Conservation (phyloP, 2,329 filamentous ascomycete genomes). For the Ophiostoma piceae region DNA sequence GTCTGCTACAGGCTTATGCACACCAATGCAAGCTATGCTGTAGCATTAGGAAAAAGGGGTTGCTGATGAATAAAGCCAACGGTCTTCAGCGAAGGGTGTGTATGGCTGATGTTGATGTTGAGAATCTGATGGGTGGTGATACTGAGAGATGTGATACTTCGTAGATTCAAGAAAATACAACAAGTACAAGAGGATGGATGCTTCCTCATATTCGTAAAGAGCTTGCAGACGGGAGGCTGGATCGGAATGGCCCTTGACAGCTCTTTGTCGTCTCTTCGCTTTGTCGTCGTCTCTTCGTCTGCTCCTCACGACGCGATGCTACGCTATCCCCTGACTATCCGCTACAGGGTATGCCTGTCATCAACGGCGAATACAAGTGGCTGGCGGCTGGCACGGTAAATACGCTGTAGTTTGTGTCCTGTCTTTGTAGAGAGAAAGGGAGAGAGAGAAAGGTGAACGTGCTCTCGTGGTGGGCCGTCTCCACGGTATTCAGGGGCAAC, state of each 20-base stretch:
- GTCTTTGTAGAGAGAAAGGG: not conserved
- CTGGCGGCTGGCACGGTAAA: not conserved
- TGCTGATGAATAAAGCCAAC: not conserved
- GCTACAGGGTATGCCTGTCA: not conserved
- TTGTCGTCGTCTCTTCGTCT: not conserved
- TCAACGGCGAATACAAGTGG: constrained; percentile 3
- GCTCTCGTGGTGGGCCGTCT: not conserved
- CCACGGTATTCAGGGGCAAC: constrained; percentile 5
- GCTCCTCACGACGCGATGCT: not conserved
- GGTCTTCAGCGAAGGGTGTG: not conserved
- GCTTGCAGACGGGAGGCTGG: too few relatives aligned
- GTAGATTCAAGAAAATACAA: too few relatives aligned
- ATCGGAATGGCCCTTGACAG: not conserved
- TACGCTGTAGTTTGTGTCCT: constrained; percentile 5
- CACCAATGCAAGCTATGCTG: constrained; percentile 7
- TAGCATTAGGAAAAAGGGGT: not conserved
- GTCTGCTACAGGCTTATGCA: not conserved
- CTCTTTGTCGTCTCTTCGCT: not conserved
- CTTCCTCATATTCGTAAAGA: too few relatives aligned
- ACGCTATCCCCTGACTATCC: not conserved
- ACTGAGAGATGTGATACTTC: too few relatives aligned
- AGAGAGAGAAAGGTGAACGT: not conserved
- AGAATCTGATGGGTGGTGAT: too few relatives aligned
- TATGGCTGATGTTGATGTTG: too few relatives aligned
- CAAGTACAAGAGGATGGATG: too few relatives aligned